Conservation (phyloP, 202 grass and related monocot species). For the Zoysia matrella region DNA sequence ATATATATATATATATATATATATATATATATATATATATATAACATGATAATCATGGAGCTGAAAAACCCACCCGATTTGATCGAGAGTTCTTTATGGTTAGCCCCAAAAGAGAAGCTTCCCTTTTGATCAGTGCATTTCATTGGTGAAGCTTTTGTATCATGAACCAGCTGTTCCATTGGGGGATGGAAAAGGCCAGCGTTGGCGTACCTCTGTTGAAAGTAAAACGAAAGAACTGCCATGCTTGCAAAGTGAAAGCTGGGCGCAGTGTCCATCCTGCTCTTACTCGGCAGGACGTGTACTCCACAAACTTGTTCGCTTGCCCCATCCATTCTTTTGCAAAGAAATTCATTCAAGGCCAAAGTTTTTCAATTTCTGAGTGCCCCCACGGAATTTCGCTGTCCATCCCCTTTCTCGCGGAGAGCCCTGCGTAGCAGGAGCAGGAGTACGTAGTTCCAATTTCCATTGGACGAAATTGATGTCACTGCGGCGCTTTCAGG, state of each 20-base stretch:
- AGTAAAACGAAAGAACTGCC: slow-evolving; percentile 26
- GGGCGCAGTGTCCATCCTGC: background rate
- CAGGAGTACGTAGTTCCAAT: background rate
- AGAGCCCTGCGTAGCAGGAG: no score
- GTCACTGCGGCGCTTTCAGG: background rate
- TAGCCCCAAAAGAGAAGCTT: background rate
- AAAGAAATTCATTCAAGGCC: background rate
- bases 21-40: background rate
- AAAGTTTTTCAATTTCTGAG: background rate
- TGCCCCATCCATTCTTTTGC: background rate
- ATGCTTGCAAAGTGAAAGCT: slow-evolving; percentile 41
- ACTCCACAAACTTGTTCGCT: slow-evolving; percentile 34
- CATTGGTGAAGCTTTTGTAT: background rate
- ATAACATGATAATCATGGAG: background rate
- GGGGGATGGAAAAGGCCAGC: background rate
- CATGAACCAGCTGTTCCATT: background rate
- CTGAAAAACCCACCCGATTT: background rate
- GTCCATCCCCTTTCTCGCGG: no score
- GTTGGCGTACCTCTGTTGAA: background rate
- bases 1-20: no score
- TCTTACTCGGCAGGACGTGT: slow-evolving; percentile 40
- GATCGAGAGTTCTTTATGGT: background rate
- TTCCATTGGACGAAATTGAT: background rate
- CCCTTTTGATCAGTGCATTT: slow-evolving; percentile 2
- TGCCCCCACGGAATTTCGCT: background rate